Evolutionary conservation across 495 filamentous ascomycete genomes (phyloP).

Genomic region (Aspergillus sclerotiicarbonarius): DNA sequence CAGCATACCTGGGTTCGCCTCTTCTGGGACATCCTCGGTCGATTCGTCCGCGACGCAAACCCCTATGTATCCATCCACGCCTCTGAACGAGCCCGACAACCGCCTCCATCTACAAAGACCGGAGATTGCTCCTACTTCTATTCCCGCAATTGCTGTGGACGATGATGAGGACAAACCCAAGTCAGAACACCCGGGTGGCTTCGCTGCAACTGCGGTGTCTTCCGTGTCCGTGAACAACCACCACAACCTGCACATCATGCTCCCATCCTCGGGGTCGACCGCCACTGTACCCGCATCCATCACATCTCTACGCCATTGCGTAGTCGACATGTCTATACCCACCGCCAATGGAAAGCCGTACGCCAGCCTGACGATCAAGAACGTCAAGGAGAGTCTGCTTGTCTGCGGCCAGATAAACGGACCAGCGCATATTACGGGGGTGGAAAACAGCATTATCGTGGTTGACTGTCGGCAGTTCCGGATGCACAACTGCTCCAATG

Average conservation of each 20-base stretch:
- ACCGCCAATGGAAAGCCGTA: constrained; percentile 64
- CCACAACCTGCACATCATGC: constrained; percentile 59
- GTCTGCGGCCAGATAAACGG: constrained; percentile 76
- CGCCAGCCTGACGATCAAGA: constrained; percentile 69
- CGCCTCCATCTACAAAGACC: constrained; percentile 33
- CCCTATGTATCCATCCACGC: constrained; percentile 51
- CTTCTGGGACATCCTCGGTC: constrained; percentile 43
- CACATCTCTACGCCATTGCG: constrained; percentile 65
- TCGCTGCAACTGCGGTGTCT: constrained; percentile 36
- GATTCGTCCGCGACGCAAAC: constrained; percentile 52
- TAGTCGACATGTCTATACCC: constrained; percentile 75
- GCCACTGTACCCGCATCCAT: constrained; percentile 70
- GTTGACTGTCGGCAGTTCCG: constrained; percentile 79
- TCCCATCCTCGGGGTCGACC: constrained; percentile 64
- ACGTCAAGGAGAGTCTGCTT: constrained; percentile 65
- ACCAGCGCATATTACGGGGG: constrained; percentile 73
- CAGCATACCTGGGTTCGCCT: constrained; percentile 41
- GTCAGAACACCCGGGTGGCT: constrained; percentile 22
- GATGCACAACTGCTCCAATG: constrained; percentile 79
- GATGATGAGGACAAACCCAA: constrained; percentile 17
- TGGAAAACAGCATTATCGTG: constrained; percentile 72
- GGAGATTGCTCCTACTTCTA: constrained; percentile 40
- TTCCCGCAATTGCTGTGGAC: constrained; percentile 22
- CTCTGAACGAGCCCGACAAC: constrained; percentile 44
- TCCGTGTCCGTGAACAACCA: constrained; percentile 66